These are phyloP conservation scores for Aphanomyces cochlioides DNA, from an alignment of 352 stramenopile species.

Conservation along the genomic window DNA sequence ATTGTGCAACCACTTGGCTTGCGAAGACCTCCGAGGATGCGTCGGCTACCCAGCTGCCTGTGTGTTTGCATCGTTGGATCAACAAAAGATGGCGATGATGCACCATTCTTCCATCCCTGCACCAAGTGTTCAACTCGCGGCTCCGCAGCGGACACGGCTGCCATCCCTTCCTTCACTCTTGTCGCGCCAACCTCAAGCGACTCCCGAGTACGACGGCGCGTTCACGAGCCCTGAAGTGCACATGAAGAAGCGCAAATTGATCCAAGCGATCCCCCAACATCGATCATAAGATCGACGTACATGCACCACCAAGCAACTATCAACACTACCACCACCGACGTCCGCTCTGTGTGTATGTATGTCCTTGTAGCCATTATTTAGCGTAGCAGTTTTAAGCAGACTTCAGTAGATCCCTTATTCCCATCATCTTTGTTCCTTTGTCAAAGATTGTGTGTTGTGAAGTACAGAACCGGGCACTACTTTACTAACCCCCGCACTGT, in stretches of 20 bases:
- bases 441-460: too few species aligned
- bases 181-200: conserved; percentile 11
- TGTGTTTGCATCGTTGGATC: conserved; percentile 22
- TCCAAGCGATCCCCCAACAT: conserved; percentile 13
- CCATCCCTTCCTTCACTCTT: conserved; percentile 26
- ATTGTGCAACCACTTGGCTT: conserved; percentile 26
- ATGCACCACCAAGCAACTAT: too few species aligned
- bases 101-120: not conserved
- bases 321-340: not conserved
- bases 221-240: conserved; percentile 24
- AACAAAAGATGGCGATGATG: conserved; percentile 17
- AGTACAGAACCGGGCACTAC: too few species aligned
- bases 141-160: conserved; percentile 18
- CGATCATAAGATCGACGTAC: not conserved
- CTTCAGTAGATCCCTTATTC: not conserved
- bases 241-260: conserved; percentile 31
- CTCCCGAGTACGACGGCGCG: conserved; percentile 11
- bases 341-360: too few species aligned
- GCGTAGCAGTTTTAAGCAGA: not conserved
- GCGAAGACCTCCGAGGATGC: conserved; percentile 29
- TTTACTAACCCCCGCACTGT: too few species aligned
- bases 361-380: not conserved
- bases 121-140: not conserved
- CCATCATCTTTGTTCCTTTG: too few species aligned
- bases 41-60: conserved; percentile 24